Evolutionary conservation across 2,329 filamentous ascomycete genomes (phyloP), one percentile per base, ranked within the genome.

Genomic region (Kalmusia sp.): DNA sequence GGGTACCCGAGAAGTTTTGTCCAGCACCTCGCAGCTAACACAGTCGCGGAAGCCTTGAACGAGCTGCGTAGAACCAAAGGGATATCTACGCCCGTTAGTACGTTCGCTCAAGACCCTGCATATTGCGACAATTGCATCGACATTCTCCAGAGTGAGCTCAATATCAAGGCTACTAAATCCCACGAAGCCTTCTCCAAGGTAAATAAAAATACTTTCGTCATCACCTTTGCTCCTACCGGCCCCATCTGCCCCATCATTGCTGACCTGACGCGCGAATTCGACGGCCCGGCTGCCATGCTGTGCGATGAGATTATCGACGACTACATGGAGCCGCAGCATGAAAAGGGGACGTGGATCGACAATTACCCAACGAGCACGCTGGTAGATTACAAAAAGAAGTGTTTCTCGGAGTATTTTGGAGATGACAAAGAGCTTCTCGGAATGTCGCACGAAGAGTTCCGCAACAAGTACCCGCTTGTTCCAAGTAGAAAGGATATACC

Each of bases 101-200:
- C 47, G 15, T 11, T 49, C 5, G 34, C 44, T 21, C 51, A 48
- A 47, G 51, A 53, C 28, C 51, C 51, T 6, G 35, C 27, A 17
- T 49, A 49, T 31, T 48, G 37, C 22, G 11, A 28, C 6, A 19
- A 49, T 11, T 53, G 51, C 35, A 14, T 5, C 11, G 6, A 27
- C 6, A 19, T 49, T 5, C 43, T 53, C 6, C 9, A 22, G 6
- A 27, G 35, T 9, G 19, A 19, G 4, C 25, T 49, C 12, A 21
- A 19, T 8, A 48, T 53, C 30, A 19, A 53, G 28, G 21, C 37
- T 3, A 30, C 19, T 15, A 43, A 27, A 3, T 15, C 25, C 15
- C 28, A 19, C 35, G 35, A 43, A 4, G 51, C 25, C 37, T 24
- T 43, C 15, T 21, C 34, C 6, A 19, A 48, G 19, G 21, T 43